Base-by-base conservation (phyloP, 495 filamentous ascomycete species). In the Aspergillus wentii region DNA sequence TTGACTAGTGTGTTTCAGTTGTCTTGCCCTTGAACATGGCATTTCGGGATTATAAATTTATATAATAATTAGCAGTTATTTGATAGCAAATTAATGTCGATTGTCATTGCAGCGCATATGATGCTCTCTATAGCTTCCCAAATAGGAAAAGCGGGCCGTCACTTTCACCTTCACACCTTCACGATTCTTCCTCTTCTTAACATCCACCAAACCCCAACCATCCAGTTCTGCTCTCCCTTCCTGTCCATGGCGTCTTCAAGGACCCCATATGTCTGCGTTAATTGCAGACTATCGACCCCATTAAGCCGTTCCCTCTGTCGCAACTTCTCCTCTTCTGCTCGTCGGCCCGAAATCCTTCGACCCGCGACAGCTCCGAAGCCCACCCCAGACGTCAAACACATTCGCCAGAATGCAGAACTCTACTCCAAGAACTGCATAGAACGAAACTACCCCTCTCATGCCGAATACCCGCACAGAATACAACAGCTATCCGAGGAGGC, bases 381-480 rank as follows among this genome's bases (percentile, higher is more conserved):
- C 6, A 70, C 66, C 14, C 73, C 89, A 33, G 82, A 96, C 60
- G 69, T 95, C 58, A 95, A 86, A 57, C 81, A 90, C 62, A 94
- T 98, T 60, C 87, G 88, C 35, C 73, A 85, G 38, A 85, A 91
- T 59, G 74, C 79, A 27, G 75, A 80, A 17, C 71, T 92, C 29
- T 84, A 96, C 69, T 66, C 78, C 41, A 68, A 83, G 40, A 98
- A 94, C 57, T 94, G 86, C 57, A 44, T 83, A 38, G 80, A 88
- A 35, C 78, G 92, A 35, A 96, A 95, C 58, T 96, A 95, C 62
- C 64, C 75, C 34, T 51, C 69, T 10, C 80, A 86, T 41, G 69
- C 78, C 10, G 51, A 68, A 2, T 77, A 83, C 46, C 83, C 91
- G 1, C 66, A 66, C 20, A 73, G 67, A 35, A 96, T 98, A 39